These are phyloP conservation scores for Vigna mungo DNA, from an alignment of 306 rosid species.

Conservation along the genomic window DNA sequence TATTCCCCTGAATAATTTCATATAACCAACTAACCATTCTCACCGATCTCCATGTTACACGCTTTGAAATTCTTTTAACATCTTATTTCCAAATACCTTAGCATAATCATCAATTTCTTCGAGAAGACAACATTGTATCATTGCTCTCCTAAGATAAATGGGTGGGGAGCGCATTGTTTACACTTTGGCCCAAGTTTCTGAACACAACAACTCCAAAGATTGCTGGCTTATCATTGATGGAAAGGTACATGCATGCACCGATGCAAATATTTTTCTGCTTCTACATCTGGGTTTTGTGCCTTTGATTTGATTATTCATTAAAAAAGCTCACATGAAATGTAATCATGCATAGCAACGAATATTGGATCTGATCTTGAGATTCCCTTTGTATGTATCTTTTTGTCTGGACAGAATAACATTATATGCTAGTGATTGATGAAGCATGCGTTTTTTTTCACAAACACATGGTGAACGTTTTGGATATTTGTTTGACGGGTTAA, in stretches of 20 bases:
- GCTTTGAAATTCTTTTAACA: slow-evolving; percentile 18
- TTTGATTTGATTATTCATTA: not conserved
- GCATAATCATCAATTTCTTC: not conserved
- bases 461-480: not conserved
- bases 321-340: not conserved
- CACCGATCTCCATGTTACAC: slow-evolving; percentile 18
- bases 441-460: not conserved
- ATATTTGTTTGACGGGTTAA: not conserved
- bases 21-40: slow-evolving; percentile 18
- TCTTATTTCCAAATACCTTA: not conserved
- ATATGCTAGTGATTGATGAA: not conserved
- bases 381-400: not conserved
- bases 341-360: not conserved
- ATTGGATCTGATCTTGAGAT: slow-evolving; percentile 28
- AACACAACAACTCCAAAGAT: slow-evolving; percentile 60
- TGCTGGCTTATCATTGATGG: slow-evolving; percentile 79
- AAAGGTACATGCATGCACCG: slow-evolving; percentile 65
- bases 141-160: slow-evolving; percentile 52
- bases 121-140: not conserved
- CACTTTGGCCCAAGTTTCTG: slow-evolving; percentile 62
- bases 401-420: not conserved
- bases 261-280: slow-evolving; percentile 9
- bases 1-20: not conserved
- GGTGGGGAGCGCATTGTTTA: slow-evolving; percentile 55
- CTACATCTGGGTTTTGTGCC: not conserved